phyloP scores from a whole-genome alignment of 192 early-diverging fungal genomes.

The Geosiphon pyriformis region DNA sequence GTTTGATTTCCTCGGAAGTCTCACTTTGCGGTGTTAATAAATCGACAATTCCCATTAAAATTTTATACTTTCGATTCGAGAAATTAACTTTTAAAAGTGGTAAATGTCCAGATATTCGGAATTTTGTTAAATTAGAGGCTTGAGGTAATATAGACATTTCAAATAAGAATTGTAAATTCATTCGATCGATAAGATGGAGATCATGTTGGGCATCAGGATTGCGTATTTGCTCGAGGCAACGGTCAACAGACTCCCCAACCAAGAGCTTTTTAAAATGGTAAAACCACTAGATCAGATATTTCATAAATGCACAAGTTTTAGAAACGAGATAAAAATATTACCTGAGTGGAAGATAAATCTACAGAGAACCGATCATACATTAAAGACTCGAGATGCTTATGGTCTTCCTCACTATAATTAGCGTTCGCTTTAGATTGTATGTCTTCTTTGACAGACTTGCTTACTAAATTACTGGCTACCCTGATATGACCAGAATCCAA shows the following conservation, averaged over 20 bases:
- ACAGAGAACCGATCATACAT: conserved; percentile 92
- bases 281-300: not conserved
- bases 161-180: conserved; percentile 76
- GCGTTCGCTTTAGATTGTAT: conserved; percentile 63
- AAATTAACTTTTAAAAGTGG: conserved; percentile 84
- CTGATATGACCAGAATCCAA: conserved; percentile 91
- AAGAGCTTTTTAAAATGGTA: conserved; percentile 39
- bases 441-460: conserved; percentile 57
- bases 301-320: not conserved
- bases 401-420: conserved; percentile 55
- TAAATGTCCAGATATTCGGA: conserved; percentile 73
- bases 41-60: conserved; percentile 76
- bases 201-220: conserved; percentile 47
- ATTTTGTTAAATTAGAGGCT: conserved; percentile 64
- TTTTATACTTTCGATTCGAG: conserved; percentile 90
- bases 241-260: conserved; percentile 67
- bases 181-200: conserved; percentile 82
- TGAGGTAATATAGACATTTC: conserved; percentile 83
- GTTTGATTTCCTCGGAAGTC: conserved; percentile 16
- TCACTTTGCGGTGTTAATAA: conserved; percentile 48
- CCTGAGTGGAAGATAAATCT: conserved; percentile 74
- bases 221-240: conserved; percentile 64
- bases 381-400: conserved; percentile 65
- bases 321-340: conserved; percentile 26
- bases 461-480: conserved; percentile 79